A percentile compares a stretch with the other conserved stretches of the same genome.
Conservation (phyloP, 768 basidiomycete species). For the Auricularia heimuer region DNA sequence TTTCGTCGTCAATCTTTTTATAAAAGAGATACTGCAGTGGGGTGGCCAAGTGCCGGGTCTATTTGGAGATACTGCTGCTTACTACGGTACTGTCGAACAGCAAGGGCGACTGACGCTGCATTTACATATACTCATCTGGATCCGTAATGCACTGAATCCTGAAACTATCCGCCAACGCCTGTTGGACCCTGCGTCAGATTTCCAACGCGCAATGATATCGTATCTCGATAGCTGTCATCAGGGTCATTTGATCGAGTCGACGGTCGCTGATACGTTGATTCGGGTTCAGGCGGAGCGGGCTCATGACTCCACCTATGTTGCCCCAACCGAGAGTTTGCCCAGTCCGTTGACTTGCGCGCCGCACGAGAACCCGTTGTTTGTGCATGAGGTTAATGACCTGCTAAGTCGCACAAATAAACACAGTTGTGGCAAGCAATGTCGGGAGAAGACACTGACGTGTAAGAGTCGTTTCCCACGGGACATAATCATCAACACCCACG, state of each 20-base stretch:
- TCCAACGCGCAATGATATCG: background rate
- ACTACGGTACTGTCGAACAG: constrained; percentile 29
- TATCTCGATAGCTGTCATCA: background rate
- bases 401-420: background rate
- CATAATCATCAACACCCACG: background rate
- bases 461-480: background rate
- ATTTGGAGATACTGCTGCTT: constrained; percentile 23
- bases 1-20: constrained; percentile 6
- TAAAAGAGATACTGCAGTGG: constrained; percentile 7
- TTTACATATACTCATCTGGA: constrained; percentile 31
- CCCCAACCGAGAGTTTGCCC: background rate
- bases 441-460: background rate
- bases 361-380: no score
- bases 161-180: constrained; percentile 20
- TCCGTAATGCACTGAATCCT: constrained; percentile 22
- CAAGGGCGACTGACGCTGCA: constrained; percentile 35
- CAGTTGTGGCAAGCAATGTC: constrained; percentile 12
- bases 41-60: constrained; percentile 21
- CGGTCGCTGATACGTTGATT: constrained; percentile 1
- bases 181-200: background rate
- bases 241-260: background rate
- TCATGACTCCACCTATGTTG: background rate
- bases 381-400: background rate
- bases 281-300: background rate
- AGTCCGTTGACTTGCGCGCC: background rate